phyloP scores from a whole-genome alignment of 192 early-diverging fungal species.

The Coemansia sp. region DNA sequence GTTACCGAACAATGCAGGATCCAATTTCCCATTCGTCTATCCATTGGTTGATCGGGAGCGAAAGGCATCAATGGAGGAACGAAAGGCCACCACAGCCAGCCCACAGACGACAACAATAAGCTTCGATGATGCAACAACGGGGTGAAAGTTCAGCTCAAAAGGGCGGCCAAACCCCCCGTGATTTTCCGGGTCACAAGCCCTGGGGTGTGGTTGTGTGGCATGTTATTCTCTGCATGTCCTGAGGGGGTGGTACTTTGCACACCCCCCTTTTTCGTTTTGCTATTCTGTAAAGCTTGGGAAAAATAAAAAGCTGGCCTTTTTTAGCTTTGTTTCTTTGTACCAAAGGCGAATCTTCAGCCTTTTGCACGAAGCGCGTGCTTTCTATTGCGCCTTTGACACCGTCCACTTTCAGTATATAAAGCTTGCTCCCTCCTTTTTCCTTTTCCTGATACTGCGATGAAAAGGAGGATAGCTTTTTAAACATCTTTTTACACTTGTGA shows the following conservation, averaged over 20 bases:
- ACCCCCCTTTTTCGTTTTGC: background rate
- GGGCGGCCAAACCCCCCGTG: background rate
- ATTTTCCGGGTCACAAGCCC: constrained; percentile 5
- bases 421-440: background rate
- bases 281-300: constrained; percentile 5
- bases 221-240: background rate
- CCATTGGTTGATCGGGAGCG: background rate
- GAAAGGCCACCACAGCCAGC: background rate
- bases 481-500: constrained; percentile 4
- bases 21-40: background rate
- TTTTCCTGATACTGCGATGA: constrained; percentile 11
- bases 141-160: no score
- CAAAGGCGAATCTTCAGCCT: constrained; percentile 2
- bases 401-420: constrained; percentile 3
- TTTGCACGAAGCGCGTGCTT: constrained; percentile 3
- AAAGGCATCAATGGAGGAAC: background rate
- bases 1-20: background rate
- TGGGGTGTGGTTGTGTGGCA: background rate
- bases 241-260: background rate
- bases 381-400: constrained; percentile 12
- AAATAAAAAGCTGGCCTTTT: constrained; percentile 1
- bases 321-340: constrained; percentile 2
- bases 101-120: background rate
- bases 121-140: no score
- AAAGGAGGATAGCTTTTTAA: constrained; percentile 7